Conservation (phyloP, 192 early-diverging fungal genomes). For the Mortierella antarctica region DNA sequence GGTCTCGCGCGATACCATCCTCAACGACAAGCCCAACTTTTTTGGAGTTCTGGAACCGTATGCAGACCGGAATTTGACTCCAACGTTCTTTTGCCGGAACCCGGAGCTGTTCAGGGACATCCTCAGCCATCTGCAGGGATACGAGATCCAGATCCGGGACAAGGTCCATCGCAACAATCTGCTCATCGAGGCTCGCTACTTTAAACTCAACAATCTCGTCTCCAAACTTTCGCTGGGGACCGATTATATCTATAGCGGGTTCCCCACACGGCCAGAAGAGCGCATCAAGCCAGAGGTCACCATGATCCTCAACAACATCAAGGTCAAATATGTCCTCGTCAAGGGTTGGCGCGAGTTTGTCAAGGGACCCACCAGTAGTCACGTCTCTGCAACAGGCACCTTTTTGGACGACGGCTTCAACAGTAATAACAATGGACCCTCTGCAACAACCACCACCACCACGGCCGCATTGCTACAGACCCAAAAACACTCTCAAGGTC, state of each 20-base stretch:
- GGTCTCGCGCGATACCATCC: conserved; percentile 55
- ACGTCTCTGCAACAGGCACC: background rate
- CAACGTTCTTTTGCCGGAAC: conserved; percentile 54
- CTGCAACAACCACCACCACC: background rate
- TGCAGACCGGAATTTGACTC: conserved; percentile 24
- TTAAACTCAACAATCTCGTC: conserved; percentile 41
- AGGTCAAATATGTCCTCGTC: conserved; percentile 36
- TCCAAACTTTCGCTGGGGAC: conserved; percentile 44
- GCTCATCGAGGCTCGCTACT: conserved; percentile 65
- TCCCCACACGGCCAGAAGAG: conserved; percentile 42
- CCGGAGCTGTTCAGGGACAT: conserved; percentile 68
- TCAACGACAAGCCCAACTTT: conserved; percentile 57
- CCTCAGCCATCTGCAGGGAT: conserved; percentile 64
- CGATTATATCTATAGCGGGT: conserved; percentile 29
- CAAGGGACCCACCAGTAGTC: too few relatives aligned
- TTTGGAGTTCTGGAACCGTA: conserved; percentile 46
- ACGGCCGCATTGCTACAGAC: background rate
- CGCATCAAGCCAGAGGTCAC: conserved; percentile 42
- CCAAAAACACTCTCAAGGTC: background rate
- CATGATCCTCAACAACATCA: conserved; percentile 44
- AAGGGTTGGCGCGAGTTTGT: conserved; percentile 34
- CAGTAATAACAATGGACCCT: background rate
- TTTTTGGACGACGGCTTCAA: background rate
- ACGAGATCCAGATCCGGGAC: conserved; percentile 63
- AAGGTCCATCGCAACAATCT: conserved; percentile 65